These are phyloP conservation scores for Lindgomyces ingoldianus DNA, from an alignment of 495 filamentous ascomycete genomes.

Conservation along the genomic window DNA sequence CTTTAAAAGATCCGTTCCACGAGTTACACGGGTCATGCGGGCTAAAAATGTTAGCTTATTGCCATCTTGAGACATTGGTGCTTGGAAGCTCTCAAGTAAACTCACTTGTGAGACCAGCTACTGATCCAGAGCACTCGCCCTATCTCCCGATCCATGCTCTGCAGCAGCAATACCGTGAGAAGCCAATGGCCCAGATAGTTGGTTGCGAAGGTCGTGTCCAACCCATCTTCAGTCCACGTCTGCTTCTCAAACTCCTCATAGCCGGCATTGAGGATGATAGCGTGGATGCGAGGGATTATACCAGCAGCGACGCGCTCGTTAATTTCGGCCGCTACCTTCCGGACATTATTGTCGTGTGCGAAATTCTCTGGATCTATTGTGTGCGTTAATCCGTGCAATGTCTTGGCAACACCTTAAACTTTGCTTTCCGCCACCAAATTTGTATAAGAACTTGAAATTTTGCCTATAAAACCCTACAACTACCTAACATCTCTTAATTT, in stretches of 20 bases:
- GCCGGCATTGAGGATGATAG: constrained; percentile 9
- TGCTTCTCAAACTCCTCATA: constrained; percentile 12
- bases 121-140: constrained; percentile 6
- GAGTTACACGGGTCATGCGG: constrained; percentile 7
- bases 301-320: constrained; percentile 7
- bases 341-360: too few relatives aligned
- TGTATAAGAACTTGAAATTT: too few relatives aligned
- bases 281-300: constrained; percentile 7
- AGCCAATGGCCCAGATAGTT: constrained; percentile 19
- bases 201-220: constrained; percentile 7
- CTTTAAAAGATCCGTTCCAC: constrained; percentile 8
- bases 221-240: constrained; percentile 15
- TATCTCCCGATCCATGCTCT: constrained; percentile 15
- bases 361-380: too few relatives aligned
- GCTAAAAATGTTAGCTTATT: not conserved
- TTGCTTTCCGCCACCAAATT: too few relatives aligned
- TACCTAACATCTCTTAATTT: too few relatives aligned
- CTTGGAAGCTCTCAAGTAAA: not conserved
- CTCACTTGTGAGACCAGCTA: constrained; percentile 12
- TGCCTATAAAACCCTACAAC: too few relatives aligned
- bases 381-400: too few relatives aligned
- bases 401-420: too few relatives aligned
- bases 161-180: constrained; percentile 12
- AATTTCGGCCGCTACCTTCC: constrained; percentile 3
- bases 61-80: not conserved